Evolutionary conservation across 2,329 filamentous ascomycete genomes (phyloP).

Genomic region (Ophiostoma fasciatum): DNA sequence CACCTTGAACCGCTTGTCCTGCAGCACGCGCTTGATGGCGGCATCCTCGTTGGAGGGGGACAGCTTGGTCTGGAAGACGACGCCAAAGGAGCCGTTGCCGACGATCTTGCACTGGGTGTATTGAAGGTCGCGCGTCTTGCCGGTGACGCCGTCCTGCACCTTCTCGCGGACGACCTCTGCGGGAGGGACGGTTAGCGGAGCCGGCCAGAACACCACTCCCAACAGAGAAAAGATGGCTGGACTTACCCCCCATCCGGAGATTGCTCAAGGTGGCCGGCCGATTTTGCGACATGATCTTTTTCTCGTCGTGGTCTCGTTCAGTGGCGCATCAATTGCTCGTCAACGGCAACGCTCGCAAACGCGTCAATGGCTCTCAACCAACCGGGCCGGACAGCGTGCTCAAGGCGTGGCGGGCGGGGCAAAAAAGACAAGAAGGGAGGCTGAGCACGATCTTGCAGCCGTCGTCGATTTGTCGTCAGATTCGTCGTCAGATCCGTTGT

Average conservation of each 20-base stretch:
- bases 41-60: conserved; percentile 97
- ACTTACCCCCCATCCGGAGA: conserved; percentile 94
- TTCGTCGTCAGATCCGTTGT: too few species aligned
- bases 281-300: conserved; percentile 76
- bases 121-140: conserved; percentile 90
- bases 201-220: neutral
- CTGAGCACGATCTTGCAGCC: too few species aligned
- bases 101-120: conserved; percentile 99
- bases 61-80: conserved; percentile 98
- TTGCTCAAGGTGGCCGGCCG: conserved; percentile 76
- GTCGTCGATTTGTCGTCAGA: too few species aligned
- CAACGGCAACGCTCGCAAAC: too few species aligned
- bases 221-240: neutral
- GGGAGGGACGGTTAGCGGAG: too few species aligned
- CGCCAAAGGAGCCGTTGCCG: conserved; percentile 95
- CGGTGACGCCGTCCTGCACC: conserved; percentile 94
- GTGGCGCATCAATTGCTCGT: too few species aligned
- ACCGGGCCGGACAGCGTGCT: too few species aligned
- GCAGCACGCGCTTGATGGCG: conserved; percentile 95
- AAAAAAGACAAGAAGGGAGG: too few species aligned
- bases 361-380: conserved; percentile 8
- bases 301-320: too few species aligned
- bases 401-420: too few species aligned
- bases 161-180: conserved; percentile 96
- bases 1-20: conserved; percentile 99